Evolutionary conservation across 2,329 filamentous ascomycete genomes (phyloP).

Genomic region (Colletotrichum navitas): DNA sequence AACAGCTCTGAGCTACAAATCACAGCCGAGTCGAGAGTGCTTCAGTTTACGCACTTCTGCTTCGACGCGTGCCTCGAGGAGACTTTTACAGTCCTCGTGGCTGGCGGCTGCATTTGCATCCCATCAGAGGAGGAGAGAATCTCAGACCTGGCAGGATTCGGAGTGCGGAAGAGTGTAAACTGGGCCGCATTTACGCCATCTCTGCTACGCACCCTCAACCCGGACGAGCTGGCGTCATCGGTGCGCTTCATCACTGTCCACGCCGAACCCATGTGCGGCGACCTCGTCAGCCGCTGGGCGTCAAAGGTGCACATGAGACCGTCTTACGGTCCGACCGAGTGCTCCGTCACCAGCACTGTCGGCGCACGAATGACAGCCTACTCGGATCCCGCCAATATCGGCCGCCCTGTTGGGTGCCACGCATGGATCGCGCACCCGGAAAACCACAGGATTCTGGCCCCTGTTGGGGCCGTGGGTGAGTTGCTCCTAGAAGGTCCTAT

Average conservation of each 20-base stretch:
- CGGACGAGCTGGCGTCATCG: conserved; percentile 52
- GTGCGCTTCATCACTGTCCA: conserved; percentile 50
- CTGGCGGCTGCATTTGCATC: conserved; percentile 57
- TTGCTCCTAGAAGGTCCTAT: conserved; percentile 32
- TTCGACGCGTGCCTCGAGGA: conserved; percentile 67
- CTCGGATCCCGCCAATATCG: conserved; percentile 31
- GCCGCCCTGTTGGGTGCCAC: conserved; percentile 46
- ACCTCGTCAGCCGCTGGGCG: conserved; percentile 45
- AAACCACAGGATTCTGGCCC: conserved; percentile 35
- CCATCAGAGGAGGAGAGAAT: conserved; percentile 55
- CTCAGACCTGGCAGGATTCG: conserved; percentile 61
- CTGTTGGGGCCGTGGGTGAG: conserved; percentile 34
- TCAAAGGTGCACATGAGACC: conserved; percentile 43
- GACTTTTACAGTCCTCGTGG: conserved; percentile 63
- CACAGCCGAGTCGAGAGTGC: conserved; percentile 1
- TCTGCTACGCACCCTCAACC: conserved; percentile 61
- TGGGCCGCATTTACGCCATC: conserved; percentile 70
- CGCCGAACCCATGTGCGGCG: conserved; percentile 46
- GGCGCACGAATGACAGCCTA: conserved; percentile 46
- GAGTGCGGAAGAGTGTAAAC: conserved; percentile 64
- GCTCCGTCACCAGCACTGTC: conserved; percentile 46
- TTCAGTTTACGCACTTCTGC: conserved; percentile 65
- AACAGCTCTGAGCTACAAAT: conserved; percentile 34
- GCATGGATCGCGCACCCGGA: conserved; percentile 47
- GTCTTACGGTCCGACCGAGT: conserved; percentile 49